Evolutionary conservation across 352 stramenopile genomes (phyloP), one percentile per base, ranked within the genome.

Genomic region (Paralagenidium karlingii): DNA sequence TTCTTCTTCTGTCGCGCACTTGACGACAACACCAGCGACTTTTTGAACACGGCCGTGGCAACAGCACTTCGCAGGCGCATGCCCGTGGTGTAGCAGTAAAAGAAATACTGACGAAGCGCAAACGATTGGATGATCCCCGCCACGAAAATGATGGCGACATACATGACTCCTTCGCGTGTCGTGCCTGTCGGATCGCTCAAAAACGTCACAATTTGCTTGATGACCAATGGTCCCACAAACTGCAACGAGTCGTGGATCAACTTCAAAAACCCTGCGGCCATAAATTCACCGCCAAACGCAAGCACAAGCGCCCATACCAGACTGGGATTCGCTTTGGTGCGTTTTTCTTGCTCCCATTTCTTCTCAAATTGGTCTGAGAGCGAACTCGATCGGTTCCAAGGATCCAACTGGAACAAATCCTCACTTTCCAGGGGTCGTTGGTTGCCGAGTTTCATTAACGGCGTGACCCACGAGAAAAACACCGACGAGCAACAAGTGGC

Each of bases 391-490:
- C 73, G 73, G 64, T 94, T 88, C 34, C 58, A 28, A 36, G 63
- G 68, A 43, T 89, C 75, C 27, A 94, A 54, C 45, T 87, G 69
- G 56, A 78, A 89, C 38, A 96, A 59, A 44, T 96, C 84, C 25
- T 79, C 65, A 40, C 59, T 55, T 49, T 94, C 60, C 1, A 96
- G 55, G 31, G 79, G 70, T 1, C 68, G 66, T 40, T 75, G 55
- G 51, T 80, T 86, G 33, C 82, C 82, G 20, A 91, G 55, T 43
- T 80, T 56, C 70, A 95, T 86, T 34, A 95, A 45, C 40, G 77
- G 77, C 27, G 71, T 88, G 40, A 95, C 52, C 83, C 83, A 95
- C 51, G 69, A 68, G 58, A 95, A 94, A 45, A 88, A 70, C 24
- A 86, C 47, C 16, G 51, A 52, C n/a, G 63, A 67, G 18, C 60